phyloP scores from a whole-genome alignment of 1,284 basidiomycete genomes.

The Cryptococcus maquisensis region DNA sequence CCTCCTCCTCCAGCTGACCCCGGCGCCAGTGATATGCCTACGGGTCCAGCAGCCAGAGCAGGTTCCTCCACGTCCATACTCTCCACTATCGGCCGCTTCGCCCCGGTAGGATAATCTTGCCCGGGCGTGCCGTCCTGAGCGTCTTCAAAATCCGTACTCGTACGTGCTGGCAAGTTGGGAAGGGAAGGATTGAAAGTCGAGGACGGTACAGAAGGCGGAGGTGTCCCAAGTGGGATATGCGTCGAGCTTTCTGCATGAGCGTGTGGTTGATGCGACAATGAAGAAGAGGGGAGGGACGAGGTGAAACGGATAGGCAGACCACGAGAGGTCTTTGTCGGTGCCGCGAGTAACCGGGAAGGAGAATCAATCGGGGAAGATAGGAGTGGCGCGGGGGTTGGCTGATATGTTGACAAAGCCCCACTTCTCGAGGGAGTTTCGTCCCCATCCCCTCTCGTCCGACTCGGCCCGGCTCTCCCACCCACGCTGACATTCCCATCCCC shows the following conservation, averaged over 20 bases:
- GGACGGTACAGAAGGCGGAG: conserved; percentile 4
- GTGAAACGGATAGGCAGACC: conserved; percentile 5
- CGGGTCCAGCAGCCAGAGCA: not conserved
- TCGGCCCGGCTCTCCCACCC: too few species aligned
- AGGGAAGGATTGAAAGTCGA: conserved; percentile 17
- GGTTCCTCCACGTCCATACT: conserved; percentile 18
- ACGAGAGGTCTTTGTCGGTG: conserved; percentile 3
- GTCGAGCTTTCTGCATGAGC: too few species aligned
- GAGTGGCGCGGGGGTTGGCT: conserved; percentile 6
- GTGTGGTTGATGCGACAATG: not conserved
- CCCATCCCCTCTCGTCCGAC: too few species aligned
- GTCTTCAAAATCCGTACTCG: not conserved
- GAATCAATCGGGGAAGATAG: conserved; percentile 16
- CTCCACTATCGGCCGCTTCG: conserved; percentile 19
- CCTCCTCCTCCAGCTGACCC: not conserved
- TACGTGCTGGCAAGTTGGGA: conserved; percentile 1
- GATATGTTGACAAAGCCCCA: conserved; percentile 1
- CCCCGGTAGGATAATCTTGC: conserved; percentile 14
- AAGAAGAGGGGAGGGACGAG: conserved; percentile 2
- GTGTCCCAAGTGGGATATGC: not conserved
- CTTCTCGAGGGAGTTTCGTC: not conserved
- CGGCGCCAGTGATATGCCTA: not conserved
- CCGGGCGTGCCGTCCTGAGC: conserved; percentile 1
- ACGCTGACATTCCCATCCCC: not conserved
- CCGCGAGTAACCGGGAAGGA: conserved; percentile 1